Evolutionary conservation across 805 yeast genomes (phyloP).

Genomic region (Dipodascopsis uninucleata): DNA sequence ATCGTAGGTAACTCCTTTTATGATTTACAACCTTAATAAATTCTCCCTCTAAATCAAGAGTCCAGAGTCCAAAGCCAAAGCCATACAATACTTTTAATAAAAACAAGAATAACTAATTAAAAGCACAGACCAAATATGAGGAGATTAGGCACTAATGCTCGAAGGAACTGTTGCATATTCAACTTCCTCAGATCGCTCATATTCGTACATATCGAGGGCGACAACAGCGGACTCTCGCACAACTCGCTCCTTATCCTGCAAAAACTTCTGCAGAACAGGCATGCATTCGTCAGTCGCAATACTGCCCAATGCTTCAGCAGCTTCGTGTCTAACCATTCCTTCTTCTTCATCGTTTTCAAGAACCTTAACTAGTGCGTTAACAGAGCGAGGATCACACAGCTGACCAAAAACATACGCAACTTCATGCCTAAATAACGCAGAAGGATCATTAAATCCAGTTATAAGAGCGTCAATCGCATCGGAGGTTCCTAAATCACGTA

Average conservation of each 20-base stretch:
- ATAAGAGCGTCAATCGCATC: conserved; percentile 93
- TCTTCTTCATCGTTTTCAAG: conserved; percentile 76
- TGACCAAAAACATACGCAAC: conserved; percentile 98
- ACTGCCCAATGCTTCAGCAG: conserved; percentile 97
- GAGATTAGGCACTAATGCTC: conserved; percentile 44
- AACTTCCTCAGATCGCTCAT: conserved; percentile 47
- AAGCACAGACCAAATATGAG: not conserved
- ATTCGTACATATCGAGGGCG: conserved; percentile 97
- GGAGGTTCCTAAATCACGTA: conserved; percentile 88
- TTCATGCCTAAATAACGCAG: conserved; percentile 95
- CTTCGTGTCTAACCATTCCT: conserved; percentile 99
- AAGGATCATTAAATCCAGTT: conserved; percentile 80
- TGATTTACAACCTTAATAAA: too few relatives aligned
- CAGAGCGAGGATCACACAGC: conserved; percentile 86
- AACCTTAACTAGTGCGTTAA: conserved; percentile 80
- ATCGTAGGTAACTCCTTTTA: too few relatives aligned
- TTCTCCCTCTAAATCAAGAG: too few relatives aligned
- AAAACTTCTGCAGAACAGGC: conserved; percentile 75
- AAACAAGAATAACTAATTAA: not conserved
- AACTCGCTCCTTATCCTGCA: conserved; percentile 78
- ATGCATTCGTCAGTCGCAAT: conserved; percentile 94
- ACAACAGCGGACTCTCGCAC: conserved; percentile 97
- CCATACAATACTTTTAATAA: not conserved
- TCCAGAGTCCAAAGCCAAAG: conserved; percentile 1
- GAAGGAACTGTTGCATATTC: conserved; percentile 17